Percentiles rank a stretch among this genome's conserved stretches.
Evolutionary conservation across 2,329 filamentous ascomycete genomes (phyloP).

Genomic region (Colletotrichum sp.): DNA sequence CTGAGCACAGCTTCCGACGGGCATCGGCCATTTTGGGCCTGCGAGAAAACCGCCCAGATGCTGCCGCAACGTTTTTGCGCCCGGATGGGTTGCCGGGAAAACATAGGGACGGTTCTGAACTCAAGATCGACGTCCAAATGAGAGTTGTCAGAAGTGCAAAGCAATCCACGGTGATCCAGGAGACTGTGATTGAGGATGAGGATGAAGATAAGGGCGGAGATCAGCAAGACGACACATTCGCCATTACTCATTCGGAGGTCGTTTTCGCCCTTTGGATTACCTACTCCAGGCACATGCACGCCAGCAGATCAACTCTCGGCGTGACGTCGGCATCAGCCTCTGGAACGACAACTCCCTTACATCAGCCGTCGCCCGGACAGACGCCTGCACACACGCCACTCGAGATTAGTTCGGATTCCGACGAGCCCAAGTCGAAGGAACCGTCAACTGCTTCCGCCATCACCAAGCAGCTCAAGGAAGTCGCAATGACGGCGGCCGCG

Average conservation of each 20-base stretch:
- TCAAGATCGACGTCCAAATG: constrained; percentile 96
- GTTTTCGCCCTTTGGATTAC: constrained; percentile 98
- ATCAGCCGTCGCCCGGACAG: constrained; percentile 80
- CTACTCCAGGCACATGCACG: constrained; percentile 91
- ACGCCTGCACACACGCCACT: constrained; percentile 62
- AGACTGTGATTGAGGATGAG: constrained; percentile 66
- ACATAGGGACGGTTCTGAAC: constrained; percentile 88
- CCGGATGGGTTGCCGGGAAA: constrained; percentile 84
- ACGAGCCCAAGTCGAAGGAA: constrained; percentile 46
- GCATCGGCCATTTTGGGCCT: constrained; percentile 85
- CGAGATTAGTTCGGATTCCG: constrained; percentile 60
- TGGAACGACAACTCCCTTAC: constrained; percentile 72
- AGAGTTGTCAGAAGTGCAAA: constrained; percentile 91
- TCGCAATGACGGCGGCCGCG: constrained; percentile 58
- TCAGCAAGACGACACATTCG: constrained; percentile 47
- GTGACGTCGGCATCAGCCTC: constrained; percentile 68
- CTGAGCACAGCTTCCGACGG: constrained; percentile 93
- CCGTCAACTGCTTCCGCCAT: constrained; percentile 51
- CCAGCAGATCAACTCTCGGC: constrained; percentile 65
- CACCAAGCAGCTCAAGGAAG: constrained; percentile 62
- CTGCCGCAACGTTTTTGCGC: constrained; percentile 77
- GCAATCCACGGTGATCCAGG: constrained; percentile 62
- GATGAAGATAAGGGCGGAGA: constrained; percentile 42
- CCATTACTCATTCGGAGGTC: constrained; percentile 69
- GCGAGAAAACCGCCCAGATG: constrained; percentile 81